Evolutionary conservation across 305 asterid genomes (phyloP).

Genomic region (Solanum hybrid): DNA sequence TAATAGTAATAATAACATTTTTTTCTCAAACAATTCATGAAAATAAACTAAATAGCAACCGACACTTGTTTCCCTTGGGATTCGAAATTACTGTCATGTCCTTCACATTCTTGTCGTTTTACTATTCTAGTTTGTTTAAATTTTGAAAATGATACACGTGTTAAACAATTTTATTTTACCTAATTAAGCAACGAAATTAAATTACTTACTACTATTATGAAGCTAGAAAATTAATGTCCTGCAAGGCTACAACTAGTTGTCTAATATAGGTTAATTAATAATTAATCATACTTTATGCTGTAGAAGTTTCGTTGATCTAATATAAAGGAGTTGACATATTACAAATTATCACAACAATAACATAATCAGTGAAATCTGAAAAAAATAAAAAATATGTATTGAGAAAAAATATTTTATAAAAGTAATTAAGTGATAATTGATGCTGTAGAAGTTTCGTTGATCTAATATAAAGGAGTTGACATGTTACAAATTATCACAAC

Average conservation of each 20-base stretch:
- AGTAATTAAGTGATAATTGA: too few relatives aligned
- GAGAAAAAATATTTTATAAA: too few relatives aligned
- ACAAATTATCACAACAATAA: too few relatives aligned
- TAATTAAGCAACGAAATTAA: not conserved
- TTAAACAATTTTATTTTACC: not conserved
- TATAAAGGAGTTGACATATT: not conserved
- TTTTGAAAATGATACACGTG: not conserved
- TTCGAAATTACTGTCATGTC: not conserved
- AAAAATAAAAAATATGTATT: too few relatives aligned
- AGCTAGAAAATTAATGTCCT: not conserved
- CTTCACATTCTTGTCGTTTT: not conserved
- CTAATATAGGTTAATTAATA: not conserved
- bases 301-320: not conserved
- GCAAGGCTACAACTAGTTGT: not conserved
- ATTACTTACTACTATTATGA: not conserved
- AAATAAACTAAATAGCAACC: not conserved
- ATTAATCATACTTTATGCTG: not conserved
- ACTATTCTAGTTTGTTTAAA: not conserved
- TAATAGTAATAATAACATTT: not conserved
- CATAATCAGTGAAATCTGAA: too few relatives aligned
- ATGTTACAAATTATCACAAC: not conserved
- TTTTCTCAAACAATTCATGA: not conserved
- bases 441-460: not conserved
- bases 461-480: not conserved
- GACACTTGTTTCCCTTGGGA: not conserved